Conservation (phyloP, 2,329 filamentous ascomycete species). For the Monosporascus ibericus region DNA sequence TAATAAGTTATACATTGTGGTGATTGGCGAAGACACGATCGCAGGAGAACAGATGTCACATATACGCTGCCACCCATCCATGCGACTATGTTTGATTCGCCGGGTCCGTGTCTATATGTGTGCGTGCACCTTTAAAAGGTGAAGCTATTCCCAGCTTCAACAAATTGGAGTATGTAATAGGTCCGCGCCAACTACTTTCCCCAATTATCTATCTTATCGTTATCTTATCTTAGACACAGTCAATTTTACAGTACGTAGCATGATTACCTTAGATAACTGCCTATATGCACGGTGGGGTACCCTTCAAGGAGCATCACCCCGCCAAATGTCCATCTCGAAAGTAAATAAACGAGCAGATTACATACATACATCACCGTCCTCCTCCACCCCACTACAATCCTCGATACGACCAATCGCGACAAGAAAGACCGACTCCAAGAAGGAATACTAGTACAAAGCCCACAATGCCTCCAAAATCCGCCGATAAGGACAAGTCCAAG, state of each 20-base stretch:
- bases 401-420: not conserved
- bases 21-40: constrained; percentile 20
- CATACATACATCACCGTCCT: not conserved
- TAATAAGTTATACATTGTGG: constrained; percentile 7
- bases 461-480: constrained; percentile 19
- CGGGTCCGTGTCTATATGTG: not conserved
- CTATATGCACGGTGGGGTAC: too few species aligned
- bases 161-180: not conserved
- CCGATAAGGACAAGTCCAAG: constrained; percentile 69
- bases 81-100: constrained; percentile 13
- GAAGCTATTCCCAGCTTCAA: not conserved
- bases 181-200: not conserved
- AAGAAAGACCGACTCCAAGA: not conserved
- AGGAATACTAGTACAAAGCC: not conserved
- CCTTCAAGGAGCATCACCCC: not conserved
- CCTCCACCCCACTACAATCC: not conserved
- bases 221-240: not conserved
- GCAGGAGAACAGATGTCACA: constrained; percentile 20
- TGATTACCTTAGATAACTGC: too few species aligned
- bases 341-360: not conserved
- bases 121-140: not conserved
- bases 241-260: not conserved
- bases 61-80: constrained; percentile 26
- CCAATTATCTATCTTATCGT: not conserved
- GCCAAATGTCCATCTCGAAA: not conserved